phyloP scores from a whole-genome alignment of 2,329 filamentous ascomycete genomes.

The Neocucurbitaria cava region DNA sequence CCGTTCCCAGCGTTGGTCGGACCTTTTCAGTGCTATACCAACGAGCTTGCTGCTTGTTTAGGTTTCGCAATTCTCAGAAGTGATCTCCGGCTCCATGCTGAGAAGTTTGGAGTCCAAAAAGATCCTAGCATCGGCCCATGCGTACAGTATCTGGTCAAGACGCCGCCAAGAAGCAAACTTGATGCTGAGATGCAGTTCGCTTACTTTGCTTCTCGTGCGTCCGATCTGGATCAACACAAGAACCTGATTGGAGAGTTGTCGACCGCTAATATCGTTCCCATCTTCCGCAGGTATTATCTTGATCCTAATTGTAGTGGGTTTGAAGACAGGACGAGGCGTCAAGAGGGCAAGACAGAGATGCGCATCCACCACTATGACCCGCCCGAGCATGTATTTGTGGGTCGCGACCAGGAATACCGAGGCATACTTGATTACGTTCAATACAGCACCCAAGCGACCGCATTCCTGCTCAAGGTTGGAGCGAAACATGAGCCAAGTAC shows the following conservation, averaged over 20 bases:
- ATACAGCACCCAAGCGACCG: conserved; percentile 85
- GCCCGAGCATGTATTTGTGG: conserved; percentile 81
- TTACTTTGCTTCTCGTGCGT: conserved; percentile 81
- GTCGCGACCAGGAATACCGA: conserved; percentile 73
- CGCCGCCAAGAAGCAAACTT: conserved; percentile 71
- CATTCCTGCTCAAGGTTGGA: conserved; percentile 86
- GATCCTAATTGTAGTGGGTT: conserved; percentile 40
- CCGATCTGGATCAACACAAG: conserved; percentile 66
- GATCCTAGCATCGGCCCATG: conserved; percentile 83
- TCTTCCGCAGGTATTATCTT: conserved; percentile 44
- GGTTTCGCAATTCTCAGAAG: conserved; percentile 79
- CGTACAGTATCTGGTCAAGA: conserved; percentile 73
- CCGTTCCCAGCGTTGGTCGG: conserved; percentile 69
- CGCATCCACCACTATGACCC: conserved; percentile 63
- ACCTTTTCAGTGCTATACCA: conserved; percentile 82
- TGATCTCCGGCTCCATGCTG: conserved; percentile 80
- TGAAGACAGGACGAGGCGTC: conserved; percentile 40
- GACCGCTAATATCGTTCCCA: conserved; percentile 47
- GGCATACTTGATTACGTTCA: conserved; percentile 98
- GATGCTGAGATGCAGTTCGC: conserved; percentile 77
- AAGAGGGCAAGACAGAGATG: conserved; percentile 42
- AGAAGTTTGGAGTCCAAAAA: conserved; percentile 83
- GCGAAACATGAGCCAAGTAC: conserved; percentile 92
- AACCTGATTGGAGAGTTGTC: conserved; percentile 33
- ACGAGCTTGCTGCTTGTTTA: conserved; percentile 76